Base-by-base conservation (phyloP, 2,329 filamentous ascomycete genomes). In the Exophiala oligosperma region DNA sequence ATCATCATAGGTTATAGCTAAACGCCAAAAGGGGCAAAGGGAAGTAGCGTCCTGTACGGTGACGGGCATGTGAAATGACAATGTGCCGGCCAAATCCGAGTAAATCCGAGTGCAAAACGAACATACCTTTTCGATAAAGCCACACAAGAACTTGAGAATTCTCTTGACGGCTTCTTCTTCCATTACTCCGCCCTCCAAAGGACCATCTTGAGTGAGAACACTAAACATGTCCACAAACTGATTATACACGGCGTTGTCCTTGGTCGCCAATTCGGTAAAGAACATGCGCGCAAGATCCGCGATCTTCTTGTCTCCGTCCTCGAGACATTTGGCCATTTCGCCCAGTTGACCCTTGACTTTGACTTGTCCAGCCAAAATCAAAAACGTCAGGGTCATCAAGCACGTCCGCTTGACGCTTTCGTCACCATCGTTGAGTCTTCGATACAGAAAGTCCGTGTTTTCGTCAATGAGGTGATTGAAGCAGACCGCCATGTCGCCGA, bases 211-310 rank as follows among this genome's bases (percentile, higher is more conserved):
- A 57, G 90, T 94, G 48, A 99, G 80, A 64, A 97, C 77, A 70
- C 90, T 93, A 75, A 99, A 99, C 91, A 99, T 97, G 72, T 99
- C 94, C 28, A 99, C 92, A 75, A 99, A 99, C 77, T 99, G 93
- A 73, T 99, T 99, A 75, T 99, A 99, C 2, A 99, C 91, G 2
- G 94, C 94, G 70, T 99, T 99, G 73, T 99, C 94, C 79, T 99
- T 99, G 66, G 92, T 96, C 61, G 92, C 92, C 55, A 99, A 83
- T 75, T 99, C 94, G 0, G 91, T 93, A 75, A 99, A 99, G 84
- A 99, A 99, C 93, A 97, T 97, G 59, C 91, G 84, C 12, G 92
- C 91, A 70, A 99, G 83, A 70, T 99, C 94, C 0, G 92, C 90
- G 63, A 97, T 96, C 61, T 90, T 85, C 75, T 92, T 92, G 71